Conservation (phyloP, 352 stramenopile species). For the Globisporangium polare region DNA sequence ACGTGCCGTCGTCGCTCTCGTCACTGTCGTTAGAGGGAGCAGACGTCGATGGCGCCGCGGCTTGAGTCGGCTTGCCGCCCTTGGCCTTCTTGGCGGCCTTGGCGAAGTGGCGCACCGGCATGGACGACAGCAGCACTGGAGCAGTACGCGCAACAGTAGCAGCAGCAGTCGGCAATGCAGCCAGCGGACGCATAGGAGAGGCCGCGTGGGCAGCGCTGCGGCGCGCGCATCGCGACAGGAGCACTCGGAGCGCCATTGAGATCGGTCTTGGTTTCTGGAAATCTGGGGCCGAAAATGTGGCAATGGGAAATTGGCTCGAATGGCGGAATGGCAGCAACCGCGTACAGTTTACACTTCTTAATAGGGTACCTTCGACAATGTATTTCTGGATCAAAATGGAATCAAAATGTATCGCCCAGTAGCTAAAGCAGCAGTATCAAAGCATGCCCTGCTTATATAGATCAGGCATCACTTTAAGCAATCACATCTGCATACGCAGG, state of each 20-base stretch:
- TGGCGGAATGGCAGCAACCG: not conserved
- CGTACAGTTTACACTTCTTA: not conserved
- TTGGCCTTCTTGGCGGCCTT: slow-evolving; percentile 67
- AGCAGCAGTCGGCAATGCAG: slow-evolving; percentile 4
- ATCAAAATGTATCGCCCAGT: not conserved
- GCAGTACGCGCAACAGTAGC: slow-evolving; percentile 10
- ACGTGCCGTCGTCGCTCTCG: slow-evolving; percentile 13
- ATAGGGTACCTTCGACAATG: not conserved
- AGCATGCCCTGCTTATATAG: not conserved
- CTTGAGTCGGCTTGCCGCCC: slow-evolving; percentile 23
- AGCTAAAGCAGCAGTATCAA: not conserved
- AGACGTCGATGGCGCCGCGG: slow-evolving; percentile 10
- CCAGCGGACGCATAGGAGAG: not conserved
- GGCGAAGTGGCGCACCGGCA: slow-evolving; percentile 45
- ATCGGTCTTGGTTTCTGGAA: not conserved
- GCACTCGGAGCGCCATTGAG: slow-evolving; percentile 16
- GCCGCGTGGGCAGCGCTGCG: not conserved
- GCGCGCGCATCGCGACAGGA: slow-evolving; percentile 11
- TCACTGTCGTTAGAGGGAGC: slow-evolving; percentile 5
- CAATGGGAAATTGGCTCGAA: slow-evolving; percentile 6
- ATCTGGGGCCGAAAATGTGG: slow-evolving; percentile 10
- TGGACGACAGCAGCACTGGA: slow-evolving; percentile 2
- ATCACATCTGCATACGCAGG: not conserved
- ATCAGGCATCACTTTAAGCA: not conserved
- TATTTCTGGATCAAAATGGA: not conserved